These are phyloP conservation scores for Pleurotus cornucopiae DNA, from an alignment of 768 basidiomycete genomes.

Conservation along the genomic window DNA sequence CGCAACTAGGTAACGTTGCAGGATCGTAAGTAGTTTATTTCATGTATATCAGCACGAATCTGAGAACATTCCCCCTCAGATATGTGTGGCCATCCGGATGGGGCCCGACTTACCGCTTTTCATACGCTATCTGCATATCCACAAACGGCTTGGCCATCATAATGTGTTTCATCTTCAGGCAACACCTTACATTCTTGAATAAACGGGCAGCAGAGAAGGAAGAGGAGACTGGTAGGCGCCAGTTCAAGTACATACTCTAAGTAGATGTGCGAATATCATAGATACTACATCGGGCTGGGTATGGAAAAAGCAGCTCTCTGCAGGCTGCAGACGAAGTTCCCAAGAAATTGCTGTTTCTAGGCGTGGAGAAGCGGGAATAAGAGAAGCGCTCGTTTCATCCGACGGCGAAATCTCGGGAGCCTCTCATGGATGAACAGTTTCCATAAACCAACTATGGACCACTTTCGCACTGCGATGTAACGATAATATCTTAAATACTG, in stretches of 20 bases:
- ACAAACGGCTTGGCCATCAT: slow-evolving; percentile 46
- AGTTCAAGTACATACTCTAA: slow-evolving; percentile 47
- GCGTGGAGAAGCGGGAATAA: no score
- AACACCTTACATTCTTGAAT: slow-evolving; percentile 36
- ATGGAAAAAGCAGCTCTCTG: no score
- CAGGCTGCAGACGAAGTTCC: no score
- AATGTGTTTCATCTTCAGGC: slow-evolving; percentile 48
- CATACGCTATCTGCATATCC: slow-evolving; percentile 72
- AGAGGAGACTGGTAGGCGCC: slow-evolving; percentile 28
- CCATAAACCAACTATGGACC: no score
- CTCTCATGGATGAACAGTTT: no score
- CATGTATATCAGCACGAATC: neutral
- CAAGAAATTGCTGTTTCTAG: no score
- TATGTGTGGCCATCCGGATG: slow-evolving; percentile 12
- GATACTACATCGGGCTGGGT: no score
- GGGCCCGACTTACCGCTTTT: slow-evolving; percentile 29
- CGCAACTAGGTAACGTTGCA: slow-evolving; percentile 78
- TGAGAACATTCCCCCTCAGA: neutral
- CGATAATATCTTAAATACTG: no score
- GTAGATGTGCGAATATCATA: neutral
- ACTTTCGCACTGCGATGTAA: no score
- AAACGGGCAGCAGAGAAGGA: slow-evolving; percentile 28
- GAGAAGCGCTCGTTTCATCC: no score
- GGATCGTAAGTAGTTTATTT: slow-evolving; percentile 58
- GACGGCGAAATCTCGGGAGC: no score